phyloP scores from a whole-genome alignment of 306 rosid species.

The Cucurbita argyrosperma region DNA sequence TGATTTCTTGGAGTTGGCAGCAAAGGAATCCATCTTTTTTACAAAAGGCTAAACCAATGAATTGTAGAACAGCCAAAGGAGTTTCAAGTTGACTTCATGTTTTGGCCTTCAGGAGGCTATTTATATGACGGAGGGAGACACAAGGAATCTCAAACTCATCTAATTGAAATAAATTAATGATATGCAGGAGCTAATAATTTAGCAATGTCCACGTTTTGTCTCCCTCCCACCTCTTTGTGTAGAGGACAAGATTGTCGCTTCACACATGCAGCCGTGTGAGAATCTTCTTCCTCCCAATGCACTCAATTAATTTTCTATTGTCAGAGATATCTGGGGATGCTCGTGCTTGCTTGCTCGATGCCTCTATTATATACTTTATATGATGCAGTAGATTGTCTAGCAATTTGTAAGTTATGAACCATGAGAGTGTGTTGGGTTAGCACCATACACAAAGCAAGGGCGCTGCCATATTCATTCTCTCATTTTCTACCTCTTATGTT shows the following conservation, averaged over 20 bases:
- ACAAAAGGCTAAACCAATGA: background rate
- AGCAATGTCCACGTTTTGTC: constrained; percentile 7
- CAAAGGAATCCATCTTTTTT: constrained; percentile 1
- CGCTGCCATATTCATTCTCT: too few relatives aligned
- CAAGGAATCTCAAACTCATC: constrained; percentile 1
- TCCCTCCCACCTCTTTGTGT: background rate
- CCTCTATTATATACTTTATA: background rate
- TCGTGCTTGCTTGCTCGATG: background rate
- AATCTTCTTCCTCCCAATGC: background rate
- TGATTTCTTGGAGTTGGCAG: background rate
- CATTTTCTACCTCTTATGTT: too few relatives aligned
- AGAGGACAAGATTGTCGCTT: background rate
- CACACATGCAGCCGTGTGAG: background rate
- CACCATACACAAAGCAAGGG: background rate
- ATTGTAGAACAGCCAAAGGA: background rate
- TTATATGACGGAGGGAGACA: background rate
- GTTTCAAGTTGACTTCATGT: background rate
- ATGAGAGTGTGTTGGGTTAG: background rate
- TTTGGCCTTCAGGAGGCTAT: background rate
- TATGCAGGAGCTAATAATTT: background rate
- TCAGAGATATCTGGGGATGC: background rate
- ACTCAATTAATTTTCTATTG: background rate
- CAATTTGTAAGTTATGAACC: background rate
- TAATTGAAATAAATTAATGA: background rate
- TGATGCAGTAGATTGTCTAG: background rate